Base-by-base conservation (phyloP, 352 stramenopile species). In the Phytophthora pluvialis region DNA sequence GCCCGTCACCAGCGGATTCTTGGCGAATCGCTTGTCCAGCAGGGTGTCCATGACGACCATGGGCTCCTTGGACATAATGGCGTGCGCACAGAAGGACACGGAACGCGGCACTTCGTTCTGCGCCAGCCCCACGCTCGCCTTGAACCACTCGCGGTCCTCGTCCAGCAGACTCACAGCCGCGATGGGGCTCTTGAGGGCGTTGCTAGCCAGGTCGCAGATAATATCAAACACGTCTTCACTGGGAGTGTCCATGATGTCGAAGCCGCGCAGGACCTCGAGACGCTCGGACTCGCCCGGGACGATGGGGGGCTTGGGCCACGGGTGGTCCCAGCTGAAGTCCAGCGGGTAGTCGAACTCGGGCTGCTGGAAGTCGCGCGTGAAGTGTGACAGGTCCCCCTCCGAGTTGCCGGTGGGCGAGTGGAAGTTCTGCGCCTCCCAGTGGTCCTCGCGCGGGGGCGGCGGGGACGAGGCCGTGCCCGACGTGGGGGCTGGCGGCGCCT, bases 41-140 rank as follows among this genome's bases (percentile, higher is more conserved):
- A 91, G 63, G 63, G 86, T 94, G 72, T 95, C 88, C 70, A 94
- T 89, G 35, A 95, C 88, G 10, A 95, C 88, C 88, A 95, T 94
- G 9, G 88, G 86, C 66, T 95, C 86, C 66, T 95, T 94, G 6
- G 83, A 93, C 82, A 95, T 94, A 65, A 95, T 89, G 46, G 87
- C 84, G 62, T 95, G 87, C 16, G 87, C 87, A 47, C 87, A 94
- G 66, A 95, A 95, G 28, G 81, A 92, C 55, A 95, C 87, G 5
- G 86, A 94, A 38, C 87, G 85, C n/a, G 87, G 87, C 49, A 95
- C 86, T 52, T 95, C 87, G 40, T 92, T 93, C 67, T 95, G 87
- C 26, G 87, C 87, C 1, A 95, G 65, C 4, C 88, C 88, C 39
- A 94, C 86, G 49, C 83, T 94, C 15, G 88, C 86, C 64, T 94